These are phyloP conservation scores for Termitomyces sp. DNA, from an alignment of 768 basidiomycete genomes.

Conservation along the genomic window DNA sequence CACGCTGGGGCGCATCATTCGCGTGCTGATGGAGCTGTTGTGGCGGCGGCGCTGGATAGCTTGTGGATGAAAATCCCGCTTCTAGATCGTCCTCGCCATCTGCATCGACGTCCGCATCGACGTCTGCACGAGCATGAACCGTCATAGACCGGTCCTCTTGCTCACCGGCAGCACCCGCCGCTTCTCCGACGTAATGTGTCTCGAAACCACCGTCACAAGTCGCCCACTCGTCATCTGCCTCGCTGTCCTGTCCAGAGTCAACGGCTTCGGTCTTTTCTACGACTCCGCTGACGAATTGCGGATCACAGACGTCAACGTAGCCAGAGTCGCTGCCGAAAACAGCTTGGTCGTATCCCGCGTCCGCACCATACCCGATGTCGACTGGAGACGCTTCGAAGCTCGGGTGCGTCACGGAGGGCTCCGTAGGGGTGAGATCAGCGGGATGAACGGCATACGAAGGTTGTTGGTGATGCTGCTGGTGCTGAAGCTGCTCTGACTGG, in stretches of 20 bases:
- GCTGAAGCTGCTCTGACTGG: slow-evolving; percentile 4
- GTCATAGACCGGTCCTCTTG: background rate
- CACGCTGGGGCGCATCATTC: slow-evolving; percentile 10
- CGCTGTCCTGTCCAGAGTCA: slow-evolving; percentile 4
- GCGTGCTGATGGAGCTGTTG: slow-evolving; percentile 10
- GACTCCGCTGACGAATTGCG: slow-evolving; percentile 10
- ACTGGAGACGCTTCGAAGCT: slow-evolving; percentile 7
- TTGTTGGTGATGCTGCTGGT: slow-evolving; percentile 7
- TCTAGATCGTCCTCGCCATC: slow-evolving; percentile 31
- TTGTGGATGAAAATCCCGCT: slow-evolving; percentile 25
- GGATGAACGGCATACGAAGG: slow-evolving; percentile 9
- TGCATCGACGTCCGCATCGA: slow-evolving; percentile 22
- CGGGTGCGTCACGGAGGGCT: background rate
- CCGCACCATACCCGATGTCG: slow-evolving; percentile 10
- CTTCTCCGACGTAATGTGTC: slow-evolving; percentile 2
- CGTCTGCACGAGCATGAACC: slow-evolving; percentile 5
- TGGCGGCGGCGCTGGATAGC: slow-evolving; percentile 21
- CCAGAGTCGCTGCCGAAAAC: slow-evolving; percentile 4
- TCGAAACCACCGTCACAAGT: slow-evolving; percentile 5
- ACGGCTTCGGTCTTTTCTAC: slow-evolving; percentile 4
- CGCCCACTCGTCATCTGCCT: slow-evolving; percentile 5
- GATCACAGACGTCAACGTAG: slow-evolving; percentile 17
- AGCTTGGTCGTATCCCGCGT: slow-evolving; percentile 9
- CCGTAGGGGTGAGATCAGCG: slow-evolving; percentile 8
- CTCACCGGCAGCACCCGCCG: slow-evolving; percentile 3